These are phyloP conservation scores for Emergomyces pasteurianus DNA, from an alignment of 2,329 filamentous ascomycete genomes.

Conservation along the genomic window DNA sequence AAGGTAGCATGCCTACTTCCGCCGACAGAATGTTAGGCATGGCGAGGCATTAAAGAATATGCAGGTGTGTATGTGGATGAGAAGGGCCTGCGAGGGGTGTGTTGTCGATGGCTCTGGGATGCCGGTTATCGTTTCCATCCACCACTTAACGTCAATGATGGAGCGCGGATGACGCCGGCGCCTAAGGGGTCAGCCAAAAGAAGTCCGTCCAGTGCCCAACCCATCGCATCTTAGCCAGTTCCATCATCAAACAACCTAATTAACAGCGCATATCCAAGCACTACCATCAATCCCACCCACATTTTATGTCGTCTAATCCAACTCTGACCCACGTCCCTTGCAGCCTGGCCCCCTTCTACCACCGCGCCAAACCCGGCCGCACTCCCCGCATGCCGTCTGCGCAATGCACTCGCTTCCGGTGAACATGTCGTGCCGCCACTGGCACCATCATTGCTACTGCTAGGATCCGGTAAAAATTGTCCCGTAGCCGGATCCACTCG, in stretches of 20 bases:
- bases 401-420: slow-evolving; percentile 51
- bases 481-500: slow-evolving; percentile 70
- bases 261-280: slow-evolving; percentile 76
- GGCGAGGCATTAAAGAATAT: not conserved
- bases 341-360: slow-evolving; percentile 66
- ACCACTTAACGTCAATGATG: not conserved
- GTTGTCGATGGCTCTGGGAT: not conserved
- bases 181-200: not conserved
- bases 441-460: slow-evolving; percentile 30
- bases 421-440: slow-evolving; percentile 37
- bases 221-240: slow-evolving; percentile 1
- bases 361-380: slow-evolving; percentile 46
- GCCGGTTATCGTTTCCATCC: not conserved
- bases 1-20: not conserved
- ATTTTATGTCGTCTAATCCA: slow-evolving; percentile 76
- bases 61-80: not conserved
- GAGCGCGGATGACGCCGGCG: not conserved
- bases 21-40: not conserved
- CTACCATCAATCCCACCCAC: slow-evolving; percentile 53
- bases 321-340: slow-evolving; percentile 64
- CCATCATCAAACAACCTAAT: slow-evolving; percentile 54
- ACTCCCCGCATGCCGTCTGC: slow-evolving; percentile 49
- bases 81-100: not conserved
- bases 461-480: slow-evolving; percentile 44
- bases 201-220: not conserved